Base-by-base conservation (phyloP, 2,329 filamentous ascomycete genomes). In the Aspergillus latus region DNA sequence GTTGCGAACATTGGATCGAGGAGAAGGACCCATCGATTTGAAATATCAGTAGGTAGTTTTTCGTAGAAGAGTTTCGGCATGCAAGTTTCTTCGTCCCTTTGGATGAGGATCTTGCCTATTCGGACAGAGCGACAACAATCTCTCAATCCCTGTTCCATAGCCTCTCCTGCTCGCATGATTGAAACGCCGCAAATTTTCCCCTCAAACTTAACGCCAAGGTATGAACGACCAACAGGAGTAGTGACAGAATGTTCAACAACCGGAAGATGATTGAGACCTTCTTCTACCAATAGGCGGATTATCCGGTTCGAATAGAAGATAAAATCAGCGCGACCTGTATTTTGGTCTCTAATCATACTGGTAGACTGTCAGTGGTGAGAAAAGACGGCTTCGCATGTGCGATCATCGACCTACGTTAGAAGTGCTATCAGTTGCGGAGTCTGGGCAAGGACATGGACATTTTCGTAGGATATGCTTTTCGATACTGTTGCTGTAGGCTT, bases 1-100 rank as follows among this genome's bases (percentile, higher is more conserved):
- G 94, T 99, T 57, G 94, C 94, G 76, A 99, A 92, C 94, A 99
- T 99, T n/a, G 94, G 94, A 72, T 99, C 94, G 45, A 99, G 78
- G 44, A 99, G 80, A 58, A 99, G 79, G 36, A 97, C 93, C 92
- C 94, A 99, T 73, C 94, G 82, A 53, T 93, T 84, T 26, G 89
- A 85, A 73, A 99, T 97, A 72, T 99, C 94, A 70, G 91, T 88
- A 5, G 94, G 94, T 37, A 99, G 83, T 79, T 99, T 99, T 68
- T 97, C 93, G 76, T 97, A 99, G 76, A 97, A 99, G 9, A 99
- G 82, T 74, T 92, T 94, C 10, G 94, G 94, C 78, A 88, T 84
- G 52, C 88, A 84, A 1, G 94, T 97, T 77, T 97, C 94, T 76
- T 99, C 94, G 66, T 99, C 94, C 55, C 94, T 82, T 77, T 99